These are phyloP conservation scores for Sporothrix brasiliensis DNA, from an alignment of 2,329 filamentous ascomycete species.

Conservation along the genomic window DNA sequence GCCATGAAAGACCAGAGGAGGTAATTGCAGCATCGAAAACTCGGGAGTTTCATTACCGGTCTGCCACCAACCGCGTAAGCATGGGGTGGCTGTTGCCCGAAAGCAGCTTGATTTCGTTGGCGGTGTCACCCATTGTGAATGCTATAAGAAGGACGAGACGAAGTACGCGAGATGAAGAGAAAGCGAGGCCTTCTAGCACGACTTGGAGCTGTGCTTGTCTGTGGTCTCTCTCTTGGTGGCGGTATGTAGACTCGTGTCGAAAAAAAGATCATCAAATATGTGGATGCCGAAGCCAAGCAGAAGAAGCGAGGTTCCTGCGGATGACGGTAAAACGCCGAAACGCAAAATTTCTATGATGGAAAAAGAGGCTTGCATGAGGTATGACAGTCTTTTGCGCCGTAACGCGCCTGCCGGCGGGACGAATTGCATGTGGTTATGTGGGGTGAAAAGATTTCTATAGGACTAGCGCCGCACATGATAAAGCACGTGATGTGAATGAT, in stretches of 20 bases:
- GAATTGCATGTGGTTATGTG: conserved; percentile 25
- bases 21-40: not conserved
- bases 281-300: not conserved
- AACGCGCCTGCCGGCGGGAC: conserved; percentile 22
- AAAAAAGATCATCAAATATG: not conserved
- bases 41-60: conserved; percentile 41
- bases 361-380: conserved; percentile 26
- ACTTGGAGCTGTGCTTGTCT: not conserved
- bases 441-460: conserved; percentile 18
- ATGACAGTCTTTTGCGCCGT: conserved; percentile 6
- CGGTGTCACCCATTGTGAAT: conserved; percentile 34
- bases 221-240: not conserved
- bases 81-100: conserved; percentile 48
- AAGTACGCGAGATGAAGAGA: conserved; percentile 6
- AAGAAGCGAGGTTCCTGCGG: not conserved
- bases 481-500: not conserved
- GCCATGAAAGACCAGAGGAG: not conserved
- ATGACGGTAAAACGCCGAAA: conserved; percentile 3
- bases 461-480: conserved; percentile 4
- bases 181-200: not conserved
- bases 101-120: conserved; percentile 49
- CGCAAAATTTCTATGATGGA: conserved; percentile 20
- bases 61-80: conserved; percentile 45
- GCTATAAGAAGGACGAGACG: not conserved
- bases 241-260: not conserved